Conservation (phyloP, 352 stramenopile species). For the Pythium utonaiense region DNA sequence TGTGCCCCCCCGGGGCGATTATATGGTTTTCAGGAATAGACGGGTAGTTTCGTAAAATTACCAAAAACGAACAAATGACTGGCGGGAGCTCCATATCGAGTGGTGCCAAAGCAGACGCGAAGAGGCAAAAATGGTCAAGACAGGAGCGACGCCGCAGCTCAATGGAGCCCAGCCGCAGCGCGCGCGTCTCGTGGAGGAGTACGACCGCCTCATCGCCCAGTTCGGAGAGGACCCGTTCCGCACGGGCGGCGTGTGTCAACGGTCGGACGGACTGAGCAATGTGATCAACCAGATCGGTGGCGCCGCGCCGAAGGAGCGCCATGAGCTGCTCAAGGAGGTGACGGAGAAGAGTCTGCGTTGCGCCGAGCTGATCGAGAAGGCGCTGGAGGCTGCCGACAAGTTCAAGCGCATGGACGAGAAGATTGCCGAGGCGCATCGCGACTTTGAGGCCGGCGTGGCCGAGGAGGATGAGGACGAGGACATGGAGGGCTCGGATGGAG, state of each 20-base stretch:
- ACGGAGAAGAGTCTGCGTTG: constrained; percentile 64
- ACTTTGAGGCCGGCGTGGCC: constrained; percentile 16
- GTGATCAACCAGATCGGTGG: constrained; percentile 26
- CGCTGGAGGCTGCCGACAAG: constrained; percentile 40
- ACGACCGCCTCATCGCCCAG: constrained; percentile 55
- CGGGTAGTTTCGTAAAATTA: constrained; percentile 10
- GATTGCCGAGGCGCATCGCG: constrained; percentile 27
- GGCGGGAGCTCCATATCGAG: constrained; percentile 1
- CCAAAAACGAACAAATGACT: constrained; percentile 13
- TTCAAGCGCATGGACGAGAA: constrained; percentile 50
- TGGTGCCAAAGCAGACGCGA: constrained; percentile 12
- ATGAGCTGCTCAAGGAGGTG: constrained; percentile 35
- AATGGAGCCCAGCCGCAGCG: constrained; percentile 4
- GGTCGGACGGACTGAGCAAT: constrained; percentile 35
- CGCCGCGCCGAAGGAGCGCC: constrained; percentile 26
- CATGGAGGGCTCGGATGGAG: constrained; percentile 31
- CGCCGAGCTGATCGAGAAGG: constrained; percentile 74
- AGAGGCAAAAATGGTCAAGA: constrained; percentile 19
- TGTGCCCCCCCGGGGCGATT: not conserved
- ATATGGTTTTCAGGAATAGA: not conserved
- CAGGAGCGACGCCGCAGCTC: not conserved
- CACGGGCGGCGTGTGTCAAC: constrained; percentile 24
- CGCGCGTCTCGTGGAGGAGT: constrained; percentile 25
- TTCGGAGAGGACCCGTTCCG: constrained; percentile 62
- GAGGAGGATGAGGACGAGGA: constrained; percentile 34